These are phyloP conservation scores for Paralagenidium karlingii DNA, from an alignment of 352 stramenopile genomes.

Conservation along the genomic window DNA sequence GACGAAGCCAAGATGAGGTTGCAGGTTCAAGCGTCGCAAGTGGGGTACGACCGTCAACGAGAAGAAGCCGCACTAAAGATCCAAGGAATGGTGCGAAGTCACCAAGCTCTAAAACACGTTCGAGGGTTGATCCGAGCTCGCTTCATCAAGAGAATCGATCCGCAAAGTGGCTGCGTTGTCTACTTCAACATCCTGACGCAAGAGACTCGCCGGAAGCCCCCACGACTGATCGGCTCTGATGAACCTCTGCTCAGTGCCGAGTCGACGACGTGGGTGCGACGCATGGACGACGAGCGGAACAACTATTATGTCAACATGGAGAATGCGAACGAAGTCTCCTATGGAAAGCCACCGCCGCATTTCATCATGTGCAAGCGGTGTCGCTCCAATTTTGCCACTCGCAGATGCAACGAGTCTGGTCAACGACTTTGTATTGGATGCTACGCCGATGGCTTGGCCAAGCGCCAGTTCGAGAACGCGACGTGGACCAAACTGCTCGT, in stretches of 20 bases:
- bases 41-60: conserved; percentile 16
- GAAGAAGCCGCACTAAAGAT: conserved; percentile 32
- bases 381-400: conserved; percentile 36
- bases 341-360: conserved; percentile 28
- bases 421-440: conserved; percentile 46
- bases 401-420: conserved; percentile 25
- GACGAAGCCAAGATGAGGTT: conserved; percentile 22
- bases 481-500: conserved; percentile 52
- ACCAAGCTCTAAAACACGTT: conserved; percentile 20
- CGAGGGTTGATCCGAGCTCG: conserved; percentile 32
- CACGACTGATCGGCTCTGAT: conserved; percentile 31
- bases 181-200: conserved; percentile 48
- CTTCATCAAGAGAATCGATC: conserved; percentile 52
- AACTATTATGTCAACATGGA: conserved; percentile 40
- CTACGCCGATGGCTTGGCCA: conserved; percentile 20
- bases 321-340: conserved; percentile 14
- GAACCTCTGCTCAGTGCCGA: conserved; percentile 35
- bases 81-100: conserved; percentile 48
- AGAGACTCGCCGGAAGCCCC: conserved; percentile 19
- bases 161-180: conserved; percentile 24
- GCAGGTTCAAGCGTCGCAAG: conserved; percentile 9
- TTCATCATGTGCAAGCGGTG: conserved; percentile 42
- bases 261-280: conserved; percentile 48
- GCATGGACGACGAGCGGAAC: conserved; percentile 23
- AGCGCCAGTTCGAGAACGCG: conserved; percentile 2